phyloP scores from a whole-genome alignment of 2,329 filamentous ascomycete species.

The Aspergillus hiratsukae region DNA sequence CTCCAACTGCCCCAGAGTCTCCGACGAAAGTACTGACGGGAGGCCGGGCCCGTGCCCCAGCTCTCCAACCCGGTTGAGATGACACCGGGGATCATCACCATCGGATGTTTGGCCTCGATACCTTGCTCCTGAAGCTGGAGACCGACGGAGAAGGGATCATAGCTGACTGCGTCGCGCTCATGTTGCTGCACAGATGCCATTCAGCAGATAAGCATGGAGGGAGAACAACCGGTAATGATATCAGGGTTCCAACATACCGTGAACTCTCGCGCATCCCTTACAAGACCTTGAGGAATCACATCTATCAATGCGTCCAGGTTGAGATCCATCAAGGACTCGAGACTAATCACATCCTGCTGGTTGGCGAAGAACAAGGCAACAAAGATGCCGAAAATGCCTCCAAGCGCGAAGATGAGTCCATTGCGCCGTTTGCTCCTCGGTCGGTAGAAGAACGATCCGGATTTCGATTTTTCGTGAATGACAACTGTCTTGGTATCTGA shows the following conservation, averaged over 20 bases:
- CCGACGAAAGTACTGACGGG: constrained; percentile 88
- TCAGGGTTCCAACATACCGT: constrained; percentile 54
- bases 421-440: constrained; percentile 64
- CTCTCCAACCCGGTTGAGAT: constrained; percentile 96
- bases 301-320: constrained; percentile 85
- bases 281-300: constrained; percentile 77
- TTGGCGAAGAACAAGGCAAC: constrained; percentile 85
- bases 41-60: constrained; percentile 84
- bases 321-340: constrained; percentile 65
- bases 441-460: constrained; percentile 31
- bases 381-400: constrained; percentile 85
- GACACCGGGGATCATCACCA: constrained; percentile 96
- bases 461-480: constrained; percentile 4
- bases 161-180: constrained; percentile 81
- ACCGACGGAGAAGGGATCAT: constrained; percentile 91
- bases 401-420: constrained; percentile 79
- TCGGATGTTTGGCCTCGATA: constrained; percentile 73
- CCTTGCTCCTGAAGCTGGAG: constrained; percentile 77
- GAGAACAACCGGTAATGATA: not conserved
- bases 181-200: constrained; percentile 54
- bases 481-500: constrained; percentile 12
- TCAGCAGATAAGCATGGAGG: constrained; percentile 4
- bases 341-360: constrained; percentile 81
- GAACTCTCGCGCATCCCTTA: constrained; percentile 80
- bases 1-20: constrained; percentile 96